phyloP scores from a whole-genome alignment of 2,329 filamentous ascomycete genomes.

The Cordyceps sp. region DNA sequence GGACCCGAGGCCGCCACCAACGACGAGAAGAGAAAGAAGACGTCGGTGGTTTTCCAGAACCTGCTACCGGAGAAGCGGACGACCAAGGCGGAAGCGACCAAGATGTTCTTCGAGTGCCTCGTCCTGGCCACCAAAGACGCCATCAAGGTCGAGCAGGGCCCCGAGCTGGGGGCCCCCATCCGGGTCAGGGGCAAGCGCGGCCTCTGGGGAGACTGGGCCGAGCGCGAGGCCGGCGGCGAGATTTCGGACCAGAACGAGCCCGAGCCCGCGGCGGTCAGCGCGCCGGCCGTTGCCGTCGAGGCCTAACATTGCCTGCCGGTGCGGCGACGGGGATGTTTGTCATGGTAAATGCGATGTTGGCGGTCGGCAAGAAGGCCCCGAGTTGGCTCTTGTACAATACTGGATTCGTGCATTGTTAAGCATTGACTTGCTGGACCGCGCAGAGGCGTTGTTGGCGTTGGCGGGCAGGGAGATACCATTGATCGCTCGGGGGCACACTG shows the following conservation, averaged over 20 bases:
- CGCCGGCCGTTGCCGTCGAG: constrained; percentile 19
- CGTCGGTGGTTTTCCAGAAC: constrained; percentile 75
- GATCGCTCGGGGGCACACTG: constrained; percentile 10
- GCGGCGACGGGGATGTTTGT: constrained; percentile 1
- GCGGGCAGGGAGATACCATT: constrained; percentile 18
- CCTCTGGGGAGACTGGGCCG: constrained; percentile 96
- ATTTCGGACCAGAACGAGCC: constrained; percentile 34
- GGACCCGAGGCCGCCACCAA: constrained; percentile 54
- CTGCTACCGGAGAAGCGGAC: constrained; percentile 70
- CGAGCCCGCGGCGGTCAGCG: constrained; percentile 15
- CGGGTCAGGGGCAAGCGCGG: constrained; percentile 79
- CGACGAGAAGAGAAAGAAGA: constrained; percentile 57
- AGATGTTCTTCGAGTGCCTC: constrained; percentile 98
- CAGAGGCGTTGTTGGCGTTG: constrained; percentile 20
- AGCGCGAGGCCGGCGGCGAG: constrained; percentile 51
- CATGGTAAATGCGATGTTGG: too few species aligned
- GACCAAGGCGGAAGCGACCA: constrained; percentile 80
- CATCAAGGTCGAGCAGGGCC: constrained; percentile 82
- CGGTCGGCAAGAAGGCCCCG: too few species aligned
- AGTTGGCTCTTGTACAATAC: constrained; percentile 17
- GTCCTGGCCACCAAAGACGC: constrained; percentile 96
- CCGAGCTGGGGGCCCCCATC: constrained; percentile 63
- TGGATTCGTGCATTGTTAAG: constrained; percentile 16
- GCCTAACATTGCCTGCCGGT: too few species aligned
- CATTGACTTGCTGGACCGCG: constrained; percentile 12